Conservation (phyloP, 2,329 filamentous ascomycete genomes). For the Fusarium lateritium region DNA sequence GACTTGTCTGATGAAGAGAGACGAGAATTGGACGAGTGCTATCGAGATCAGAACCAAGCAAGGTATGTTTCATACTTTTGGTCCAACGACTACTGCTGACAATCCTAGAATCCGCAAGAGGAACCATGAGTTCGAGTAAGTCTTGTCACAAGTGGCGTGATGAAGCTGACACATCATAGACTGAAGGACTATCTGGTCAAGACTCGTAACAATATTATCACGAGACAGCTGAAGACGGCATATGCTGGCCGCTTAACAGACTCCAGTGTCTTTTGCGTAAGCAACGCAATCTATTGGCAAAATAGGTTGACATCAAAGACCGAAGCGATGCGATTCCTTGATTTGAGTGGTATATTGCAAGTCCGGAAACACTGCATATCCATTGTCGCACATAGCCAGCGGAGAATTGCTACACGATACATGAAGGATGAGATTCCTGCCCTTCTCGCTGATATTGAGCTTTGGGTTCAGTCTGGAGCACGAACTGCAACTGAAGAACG, state of each 20-base stretch:
- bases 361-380: conserved; percentile 61
- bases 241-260: conserved; percentile 50
- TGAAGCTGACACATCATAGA: conserved; percentile 28
- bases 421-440: conserved; percentile 59
- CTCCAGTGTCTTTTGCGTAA: conserved; percentile 60
- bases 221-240: conserved; percentile 42
- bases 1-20: conserved; percentile 31
- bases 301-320: conserved; percentile 48
- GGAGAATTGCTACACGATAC: conserved; percentile 54
- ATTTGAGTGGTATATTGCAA: conserved; percentile 59
- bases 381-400: conserved; percentile 61
- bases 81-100: background rate
- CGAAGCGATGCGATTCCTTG: conserved; percentile 50
- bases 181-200: conserved; percentile 55
- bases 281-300: conserved; percentile 61
- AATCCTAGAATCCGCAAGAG: conserved; percentile 23
- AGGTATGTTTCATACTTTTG: background rate
- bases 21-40: background rate
- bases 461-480: conserved; percentile 62
- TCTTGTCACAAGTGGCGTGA: background rate
- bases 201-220: conserved; percentile 57
- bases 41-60: background rate
- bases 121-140: conserved; percentile 47
- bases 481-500: conserved; percentile 56
- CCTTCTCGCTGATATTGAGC: conserved; percentile 57